Evolutionary conservation across 148 eudicot species (phyloP), one percentile per base, ranked within the genome.

Genomic region (Rhododendron mucronatum): DNA sequence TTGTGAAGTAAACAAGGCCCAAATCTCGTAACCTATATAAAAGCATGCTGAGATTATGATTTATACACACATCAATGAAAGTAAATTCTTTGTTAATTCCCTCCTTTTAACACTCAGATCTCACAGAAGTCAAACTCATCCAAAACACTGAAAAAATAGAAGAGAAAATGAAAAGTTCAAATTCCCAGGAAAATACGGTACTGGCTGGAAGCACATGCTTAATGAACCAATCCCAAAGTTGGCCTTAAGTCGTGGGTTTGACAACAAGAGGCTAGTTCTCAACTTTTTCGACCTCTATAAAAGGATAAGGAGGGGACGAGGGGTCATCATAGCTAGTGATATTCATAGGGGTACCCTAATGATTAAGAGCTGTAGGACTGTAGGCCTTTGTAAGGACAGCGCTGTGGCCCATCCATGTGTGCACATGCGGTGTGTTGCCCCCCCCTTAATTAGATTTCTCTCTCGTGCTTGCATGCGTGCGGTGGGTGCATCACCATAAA

Each of bases 401-500:
- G 0, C 2, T 3, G 39, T 55, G 84, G 80, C 86, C 86, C 89
- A 84, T 81, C 84, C 89, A 87, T 84, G 89, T 87, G 89, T 80
- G 86, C 89, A 87, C 89, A 87, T 87, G 87, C 84, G 23, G 10
- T 23, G 55, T 47, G 18, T 47, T 78, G n/a, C 39, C 44, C 16
- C 44, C 16, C 44, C 45, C 45, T 6, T 0, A 39, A 39, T 45
- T 7, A 12, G 7, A 30, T 73, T 73, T 61, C n/a, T 71, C 39
- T 71, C 37, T 69, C 39, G 7, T 74, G 78, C 41, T 33, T 35
- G 78, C 78, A 74, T 35, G 78, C 41, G 78, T 74, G 44, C 16
- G 44, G 21, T 35, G 45, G 16, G 75, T 69, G 71, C 71, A 23
- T 2, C 71, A 63, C 71, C 71, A 63, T 63, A 63, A 63, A 23